phyloP scores from a whole-genome alignment of 176 grass and related monocot genomes.

The Sorghum bicolor region Sorghum_bicolor_NCBIv3 NC_012875.2:6588501-6589000 shows the following conservation, averaged over 20 bases:
- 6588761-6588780: too few species aligned
- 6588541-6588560: neutral
- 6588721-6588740: neutral
- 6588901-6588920: constrained; percentile 11
- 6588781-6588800: too few species aligned
- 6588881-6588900: neutral
- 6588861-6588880: neutral
- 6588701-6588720: neutral
- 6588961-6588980: neutral
- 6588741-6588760: too few species aligned
- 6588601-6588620: too few species aligned
- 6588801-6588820: too few species aligned
- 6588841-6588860: too few species aligned
- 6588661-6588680: too few species aligned
- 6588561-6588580: neutral
- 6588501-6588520: constrained; percentile 26
- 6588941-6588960: constrained; percentile 1
- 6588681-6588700: neutral
- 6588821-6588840: too few species aligned
- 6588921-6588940: neutral
- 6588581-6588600: neutral
- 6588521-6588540: constrained; percentile 36
- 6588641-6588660: too few species aligned
- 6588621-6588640: too few species aligned
- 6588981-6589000: too few species aligned